These are phyloP conservation scores for Leptographium lundbergii DNA, from an alignment of 2,329 filamentous ascomycete species.

Conservation along the genomic window DNA sequence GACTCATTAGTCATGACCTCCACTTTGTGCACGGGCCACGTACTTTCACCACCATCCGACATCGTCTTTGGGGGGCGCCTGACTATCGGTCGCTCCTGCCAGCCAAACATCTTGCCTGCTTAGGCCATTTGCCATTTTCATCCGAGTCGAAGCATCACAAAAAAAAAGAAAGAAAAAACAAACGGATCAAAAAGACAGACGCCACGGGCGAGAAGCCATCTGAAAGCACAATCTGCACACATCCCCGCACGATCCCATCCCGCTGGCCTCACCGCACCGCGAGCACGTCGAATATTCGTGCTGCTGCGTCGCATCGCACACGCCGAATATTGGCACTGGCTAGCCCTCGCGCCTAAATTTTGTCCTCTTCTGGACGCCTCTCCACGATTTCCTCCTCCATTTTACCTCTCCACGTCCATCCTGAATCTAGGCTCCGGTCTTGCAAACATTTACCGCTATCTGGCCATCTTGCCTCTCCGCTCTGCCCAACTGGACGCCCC, in stretches of 20 bases:
- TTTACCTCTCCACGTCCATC: not conserved
- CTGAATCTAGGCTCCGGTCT: not conserved
- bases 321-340: not conserved
- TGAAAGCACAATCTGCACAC: not conserved
- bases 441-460: not conserved
- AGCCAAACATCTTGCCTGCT: not conserved
- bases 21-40: not conserved
- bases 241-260: not conserved
- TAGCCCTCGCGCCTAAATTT: not conserved
- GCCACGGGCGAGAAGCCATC: not conserved
- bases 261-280: not conserved
- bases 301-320: not conserved
- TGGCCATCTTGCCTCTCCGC: not conserved
- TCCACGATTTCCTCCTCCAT: not conserved
- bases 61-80: not conserved
- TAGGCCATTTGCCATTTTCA: constrained; percentile 5
- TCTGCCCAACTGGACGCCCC: not conserved
- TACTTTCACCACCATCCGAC: not conserved
- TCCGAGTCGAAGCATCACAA: not conserved
- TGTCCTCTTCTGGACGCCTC: not conserved
- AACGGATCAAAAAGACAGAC: not conserved
- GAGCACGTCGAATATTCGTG: not conserved
- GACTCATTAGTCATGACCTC: not conserved
- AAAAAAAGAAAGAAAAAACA: not conserved
- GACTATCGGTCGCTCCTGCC: not conserved